A percentile compares a stretch with the other conserved stretches of the same genome.
Conservation (phyloP, 1,284 basidiomycete genomes). For the Athelia sp. region DNA sequence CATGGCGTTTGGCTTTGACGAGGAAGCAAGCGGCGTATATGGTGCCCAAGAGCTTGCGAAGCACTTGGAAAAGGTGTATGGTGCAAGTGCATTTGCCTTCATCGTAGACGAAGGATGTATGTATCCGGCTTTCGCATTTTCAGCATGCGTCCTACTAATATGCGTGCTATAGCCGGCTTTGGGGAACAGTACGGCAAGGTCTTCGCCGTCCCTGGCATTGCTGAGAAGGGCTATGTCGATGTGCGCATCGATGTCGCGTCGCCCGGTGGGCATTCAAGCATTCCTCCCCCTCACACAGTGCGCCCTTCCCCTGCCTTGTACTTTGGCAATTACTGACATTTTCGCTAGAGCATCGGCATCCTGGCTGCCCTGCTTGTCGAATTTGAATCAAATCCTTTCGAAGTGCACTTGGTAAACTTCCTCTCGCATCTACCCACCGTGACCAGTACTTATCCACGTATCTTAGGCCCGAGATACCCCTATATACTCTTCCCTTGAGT, state of each 20-base stretch:
- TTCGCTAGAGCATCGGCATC: conserved; percentile 53
- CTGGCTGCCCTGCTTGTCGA: conserved; percentile 49
- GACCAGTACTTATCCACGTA: conserved; percentile 5
- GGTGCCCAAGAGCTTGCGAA: conserved; percentile 49
- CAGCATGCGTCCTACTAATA: not conserved
- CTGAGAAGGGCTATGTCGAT: conserved; percentile 67
- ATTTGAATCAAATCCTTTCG: conserved; percentile 49
- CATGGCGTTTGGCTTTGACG: conserved; percentile 71
- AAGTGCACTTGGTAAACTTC: conserved; percentile 31
- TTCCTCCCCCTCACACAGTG: conserved; percentile 52
- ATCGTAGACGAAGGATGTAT: conserved; percentile 56
- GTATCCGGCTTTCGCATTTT: conserved; percentile 11
- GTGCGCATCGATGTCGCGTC: conserved; percentile 49
- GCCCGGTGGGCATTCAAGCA: conserved; percentile 65
- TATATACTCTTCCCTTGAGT: conserved; percentile 36
- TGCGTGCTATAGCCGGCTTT: conserved; percentile 30
- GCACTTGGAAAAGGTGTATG: conserved; percentile 50
- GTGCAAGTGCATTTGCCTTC: conserved; percentile 53
- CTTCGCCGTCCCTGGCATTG: conserved; percentile 54
- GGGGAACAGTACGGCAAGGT: conserved; percentile 31
- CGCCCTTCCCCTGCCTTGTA: not conserved
- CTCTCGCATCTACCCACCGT: not conserved
- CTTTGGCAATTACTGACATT: not conserved
- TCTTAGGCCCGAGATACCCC: conserved; percentile 34
- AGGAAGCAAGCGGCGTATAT: conserved; percentile 58